phyloP scores from a whole-genome alignment of 2,329 filamentous ascomycete species.

The Lasiodiplodia theobromae region DNA sequence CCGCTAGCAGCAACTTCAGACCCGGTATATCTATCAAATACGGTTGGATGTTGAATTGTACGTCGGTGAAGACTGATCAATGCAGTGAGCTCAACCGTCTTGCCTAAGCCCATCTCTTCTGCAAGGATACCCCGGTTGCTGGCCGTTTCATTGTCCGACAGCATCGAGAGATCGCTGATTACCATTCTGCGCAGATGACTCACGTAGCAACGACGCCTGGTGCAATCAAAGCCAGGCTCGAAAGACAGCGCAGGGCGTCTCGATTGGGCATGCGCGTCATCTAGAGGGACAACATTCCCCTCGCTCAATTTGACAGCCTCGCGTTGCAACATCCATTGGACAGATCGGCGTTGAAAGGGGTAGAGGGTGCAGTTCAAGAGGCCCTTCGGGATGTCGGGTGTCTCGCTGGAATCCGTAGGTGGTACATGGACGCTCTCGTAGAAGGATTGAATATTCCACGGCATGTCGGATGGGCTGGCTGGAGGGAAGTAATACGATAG shows the following conservation, averaged over 20 bases:
- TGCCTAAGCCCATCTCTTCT: conserved; percentile 85
- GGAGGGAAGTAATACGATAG: conserved; percentile 16
- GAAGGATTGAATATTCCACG: conserved; percentile 65
- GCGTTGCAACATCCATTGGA: conserved; percentile 73
- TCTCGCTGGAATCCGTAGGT: conserved; percentile 46
- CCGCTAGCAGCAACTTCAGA: conserved; percentile 58
- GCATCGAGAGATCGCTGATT: conserved; percentile 54
- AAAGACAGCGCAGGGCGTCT: conserved; percentile 56
- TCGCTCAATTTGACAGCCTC: conserved; percentile 65
- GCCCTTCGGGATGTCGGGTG: conserved; percentile 41
- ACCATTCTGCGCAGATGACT: conserved; percentile 70
- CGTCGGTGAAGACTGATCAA: conserved; percentile 71
- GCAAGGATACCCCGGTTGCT: conserved; percentile 70
- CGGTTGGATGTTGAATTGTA: conserved; percentile 31
- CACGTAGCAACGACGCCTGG: conserved; percentile 59
- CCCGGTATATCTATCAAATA: conserved; percentile 51
- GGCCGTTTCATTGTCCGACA: conserved; percentile 54
- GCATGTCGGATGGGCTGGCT: conserved; percentile 32
- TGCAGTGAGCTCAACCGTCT: conserved; percentile 77
- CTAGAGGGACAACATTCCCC: conserved; percentile 26
- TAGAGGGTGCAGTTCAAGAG: conserved; percentile 60
- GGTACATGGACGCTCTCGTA: conserved; percentile 74
- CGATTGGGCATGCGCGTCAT: conserved; percentile 6
- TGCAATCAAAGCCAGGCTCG: conserved; percentile 51
- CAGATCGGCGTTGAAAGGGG: conserved; percentile 74